Evolutionary conservation across 1,284 basidiomycete genomes (phyloP), one percentile per base, ranked within the genome.

Genomic region (Fomes fomentarius): DNA sequence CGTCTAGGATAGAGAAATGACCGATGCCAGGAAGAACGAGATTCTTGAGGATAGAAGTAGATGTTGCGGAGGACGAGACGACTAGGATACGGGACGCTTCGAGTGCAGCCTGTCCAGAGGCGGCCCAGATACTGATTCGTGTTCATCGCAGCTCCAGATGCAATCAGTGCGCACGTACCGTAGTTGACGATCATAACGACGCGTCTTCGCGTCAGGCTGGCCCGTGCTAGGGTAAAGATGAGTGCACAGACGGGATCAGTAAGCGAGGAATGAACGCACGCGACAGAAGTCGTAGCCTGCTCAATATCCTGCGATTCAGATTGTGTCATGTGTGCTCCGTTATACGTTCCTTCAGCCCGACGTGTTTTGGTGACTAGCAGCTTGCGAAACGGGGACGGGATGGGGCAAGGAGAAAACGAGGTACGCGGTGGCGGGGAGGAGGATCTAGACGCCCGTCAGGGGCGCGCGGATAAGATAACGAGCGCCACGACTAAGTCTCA

Each of bases 21-120:
- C 95, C 93, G 57, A 98, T 85, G 17, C 96, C 96, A 3, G 96
- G 96, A 10, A 98, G 84, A 28, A 98, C 93, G 57, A 98, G 87
- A 69, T 98, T 98, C 80, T 98, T 98, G 61, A 98, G 80, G 57
- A 93, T 84, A 52, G 92, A 89, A 26, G 91, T 90, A 1, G 91
- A 87, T 1, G 94, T 91, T 1, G 93, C 91, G 37, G 87, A 86
- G 6, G 79, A 87, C 26, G 89, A 90, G 46, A 97, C 71, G 59
- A 97, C 84, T 22, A 98, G 82, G 43, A 98, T 80, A 49, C 89
- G 83, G 8, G 94, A 83, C 2, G 85, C 81, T 71, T 99, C 95
- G 47, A 99, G 86, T 0, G 94, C 93, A n/a, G 80, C 77, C 73
- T 99, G 96, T 1, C 96, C 97, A 0, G 92, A 88, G 2, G 93